phyloP scores from a whole-genome alignment of 352 stramenopile genomes.

The Globisporangium camurandrum region DNA sequence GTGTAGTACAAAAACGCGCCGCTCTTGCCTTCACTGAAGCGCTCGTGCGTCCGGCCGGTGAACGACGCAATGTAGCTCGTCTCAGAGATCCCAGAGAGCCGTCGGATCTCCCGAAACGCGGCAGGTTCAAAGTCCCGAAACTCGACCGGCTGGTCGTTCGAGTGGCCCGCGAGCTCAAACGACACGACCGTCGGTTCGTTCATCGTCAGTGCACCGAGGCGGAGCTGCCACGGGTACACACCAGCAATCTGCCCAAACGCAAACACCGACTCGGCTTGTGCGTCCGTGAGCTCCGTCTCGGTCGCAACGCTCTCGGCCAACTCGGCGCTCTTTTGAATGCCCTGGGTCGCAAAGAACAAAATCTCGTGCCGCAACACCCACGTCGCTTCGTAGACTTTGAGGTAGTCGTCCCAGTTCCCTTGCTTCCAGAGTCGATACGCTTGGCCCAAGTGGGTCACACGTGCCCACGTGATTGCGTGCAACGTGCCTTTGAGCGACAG shows the following conservation, averaged over 20 bases:
- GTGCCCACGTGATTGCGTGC: slow-evolving; percentile 60
- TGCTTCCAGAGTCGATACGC: slow-evolving; percentile 72
- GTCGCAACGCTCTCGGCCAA: not conserved
- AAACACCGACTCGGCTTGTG: slow-evolving; percentile 40
- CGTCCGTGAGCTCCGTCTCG: slow-evolving; percentile 3
- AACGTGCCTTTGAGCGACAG: slow-evolving; percentile 60
- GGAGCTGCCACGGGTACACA: slow-evolving; percentile 60
- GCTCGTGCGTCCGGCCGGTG: slow-evolving; percentile 65
- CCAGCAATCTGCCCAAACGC: slow-evolving; percentile 55
- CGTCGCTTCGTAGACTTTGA: slow-evolving; percentile 79
- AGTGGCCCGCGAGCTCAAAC: slow-evolving; percentile 65
- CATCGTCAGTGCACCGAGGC: slow-evolving; percentile 26
- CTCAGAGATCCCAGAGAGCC: slow-evolving; percentile 69
- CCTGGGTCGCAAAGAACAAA: slow-evolving; percentile 76
- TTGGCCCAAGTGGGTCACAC: slow-evolving; percentile 48
- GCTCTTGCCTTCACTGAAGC: slow-evolving; percentile 87
- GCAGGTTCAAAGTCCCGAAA: slow-evolving; percentile 82
- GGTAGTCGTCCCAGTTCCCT: slow-evolving; percentile 80
- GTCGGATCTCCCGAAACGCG: slow-evolving; percentile 75
- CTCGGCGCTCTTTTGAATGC: slow-evolving; percentile 47
- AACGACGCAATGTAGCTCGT: slow-evolving; percentile 78
- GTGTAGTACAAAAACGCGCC: slow-evolving; percentile 89
- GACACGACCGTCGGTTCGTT: slow-evolving; percentile 48
- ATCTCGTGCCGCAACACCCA: slow-evolving; percentile 81
- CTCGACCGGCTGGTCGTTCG: slow-evolving; percentile 51